Base-by-base conservation (phyloP, 257 asterid species). In the Cinchona pubescens region DNA sequence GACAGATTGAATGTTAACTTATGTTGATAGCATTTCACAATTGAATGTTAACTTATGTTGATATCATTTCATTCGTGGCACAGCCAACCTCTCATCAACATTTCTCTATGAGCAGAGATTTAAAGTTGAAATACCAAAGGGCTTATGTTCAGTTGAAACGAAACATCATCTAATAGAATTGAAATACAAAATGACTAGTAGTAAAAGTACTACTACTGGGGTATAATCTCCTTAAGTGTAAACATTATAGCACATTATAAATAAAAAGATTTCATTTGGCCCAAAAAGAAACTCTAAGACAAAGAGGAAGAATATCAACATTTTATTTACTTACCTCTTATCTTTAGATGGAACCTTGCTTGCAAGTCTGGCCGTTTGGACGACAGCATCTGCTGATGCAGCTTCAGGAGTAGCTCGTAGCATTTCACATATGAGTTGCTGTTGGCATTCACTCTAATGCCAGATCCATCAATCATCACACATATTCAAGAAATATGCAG, bases 351-450 rank as follows among this genome's bases (percentile, higher is more conserved):
- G 94, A 76, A 56, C 87, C 86, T 95, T 92, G 94, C 83, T 89
- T 64, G 98, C 96, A 67, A 90, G 92, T 80, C 99, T 90, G 80
- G 98, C 98, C 62, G 99, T 91, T 82, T 95, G 99, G 79, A 88
- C 98, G 68, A 96, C 92, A 53, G 97, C 97, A 88, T 95, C 99
- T 73, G 99, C 96, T 71, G 99, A 91, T n/a, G 99, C 93, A 84
- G 99, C 98, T 79, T 95, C 99, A 76, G 99, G 99, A 82, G 99
- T 95, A 51, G 99, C 98, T 79, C 99, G 96, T 78, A 95, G 88
- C 88, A 95, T 87, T 90, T 95, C 99, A 79, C 99, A 92, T 83
- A 95, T 90, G 76, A 95, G 94, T 85, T 95, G 98, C n/a, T n/a
- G n/a, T 79, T 95, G 99, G 85, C 99, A 95, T 88, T 95, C 99